phyloP scores from a whole-genome alignment of 768 basidiomycete genomes.

The Boletus pseudo-olivaceus region DNA sequence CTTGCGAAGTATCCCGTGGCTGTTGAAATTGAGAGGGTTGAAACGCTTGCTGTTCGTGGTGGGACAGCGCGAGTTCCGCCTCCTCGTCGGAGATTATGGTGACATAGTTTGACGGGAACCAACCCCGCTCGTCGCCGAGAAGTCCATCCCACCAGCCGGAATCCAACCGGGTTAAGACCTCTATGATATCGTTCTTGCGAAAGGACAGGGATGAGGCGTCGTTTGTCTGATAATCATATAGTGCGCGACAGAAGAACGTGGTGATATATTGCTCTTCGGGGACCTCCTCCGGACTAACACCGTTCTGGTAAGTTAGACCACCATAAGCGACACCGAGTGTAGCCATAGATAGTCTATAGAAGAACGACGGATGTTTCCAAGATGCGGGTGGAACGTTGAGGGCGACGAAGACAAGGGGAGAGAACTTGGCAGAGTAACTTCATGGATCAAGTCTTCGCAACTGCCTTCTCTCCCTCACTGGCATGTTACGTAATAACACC shows the following conservation, averaged over 20 bases:
- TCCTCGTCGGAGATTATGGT: constrained; percentile 73
- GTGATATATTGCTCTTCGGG: constrained; percentile 58
- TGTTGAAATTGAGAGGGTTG: constrained; percentile 16
- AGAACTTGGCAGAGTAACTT: constrained; percentile 13
- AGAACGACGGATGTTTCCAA: not conserved
- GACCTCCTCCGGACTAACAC: constrained; percentile 26
- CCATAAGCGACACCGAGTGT: constrained; percentile 23
- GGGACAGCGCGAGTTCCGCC: constrained; percentile 61
- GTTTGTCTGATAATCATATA: constrained; percentile 88
- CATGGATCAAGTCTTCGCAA: constrained; percentile 11
- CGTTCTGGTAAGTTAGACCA: constrained; percentile 17
- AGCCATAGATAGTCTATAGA: constrained; percentile 21
- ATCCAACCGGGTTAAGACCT: constrained; percentile 86
- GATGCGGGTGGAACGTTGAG: constrained; percentile 1
- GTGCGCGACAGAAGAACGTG: constrained; percentile 84
- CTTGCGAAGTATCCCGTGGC: constrained; percentile 8
- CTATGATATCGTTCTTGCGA: constrained; percentile 82
- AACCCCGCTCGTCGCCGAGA: constrained; percentile 84
- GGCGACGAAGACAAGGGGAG: constrained; percentile 10
- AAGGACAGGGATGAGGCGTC: constrained; percentile 91
- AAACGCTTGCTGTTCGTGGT: constrained; percentile 11
- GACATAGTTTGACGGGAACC: constrained; percentile 98
- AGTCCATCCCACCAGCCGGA: constrained; percentile 99
- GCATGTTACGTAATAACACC: constrained; percentile 26
- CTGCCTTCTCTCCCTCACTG: constrained; percentile 9